Evolutionary conservation across 768 basidiomycete species (phyloP), one percentile per base, ranked within the genome.

Genomic region (Vishniacozyma victoriae): DNA sequence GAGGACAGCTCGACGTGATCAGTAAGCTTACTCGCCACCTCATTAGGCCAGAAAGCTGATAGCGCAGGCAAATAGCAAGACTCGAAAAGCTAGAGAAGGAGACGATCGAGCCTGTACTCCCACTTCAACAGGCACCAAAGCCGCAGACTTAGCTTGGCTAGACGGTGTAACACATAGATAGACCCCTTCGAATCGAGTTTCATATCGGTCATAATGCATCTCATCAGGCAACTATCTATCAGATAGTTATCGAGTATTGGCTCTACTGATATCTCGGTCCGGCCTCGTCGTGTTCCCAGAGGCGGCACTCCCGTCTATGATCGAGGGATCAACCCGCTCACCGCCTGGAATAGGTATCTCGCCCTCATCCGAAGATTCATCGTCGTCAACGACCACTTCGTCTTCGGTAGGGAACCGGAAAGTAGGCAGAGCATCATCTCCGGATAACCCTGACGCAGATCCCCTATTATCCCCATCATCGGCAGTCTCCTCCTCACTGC

Each of bases 1-100:
- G 95, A 89, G 97, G 72, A 88, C 90, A 73, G 92, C 88, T 3
- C 80, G 85, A 29, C 75, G 93, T 45, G 92, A 97, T 73, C 79
- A 80, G 89, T 85, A 52, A 50, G 82, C 76, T n/a, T 15, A 35
- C 11, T 44, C 15, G 16, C 24, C 26, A 13, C 41, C 44, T 29
- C 20, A 9, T 16, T n/a, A 27, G 33, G 15, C 2, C 44, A 41
- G 13, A 4, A 18, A 45, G 35, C 39, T 40, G 47, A 5, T 14
- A n/a, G 5, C n/a, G 20, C 51, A 78, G 77, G 45, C 77, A 78
- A 69, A 71, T 78, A 35, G 50, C 67, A 1, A 59, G 76, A 29
- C 66, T 52, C 14, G n/a, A n/a, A n/a, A n/a, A n/a, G n/a, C n/a
- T n/a, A n/a, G n/a, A n/a, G n/a, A n/a, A n/a, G n/a, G n/a, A n/a